These are phyloP conservation scores for Chalciporus sp. DNA, from an alignment of 1,284 basidiomycete genomes.

Conservation along the genomic window DNA sequence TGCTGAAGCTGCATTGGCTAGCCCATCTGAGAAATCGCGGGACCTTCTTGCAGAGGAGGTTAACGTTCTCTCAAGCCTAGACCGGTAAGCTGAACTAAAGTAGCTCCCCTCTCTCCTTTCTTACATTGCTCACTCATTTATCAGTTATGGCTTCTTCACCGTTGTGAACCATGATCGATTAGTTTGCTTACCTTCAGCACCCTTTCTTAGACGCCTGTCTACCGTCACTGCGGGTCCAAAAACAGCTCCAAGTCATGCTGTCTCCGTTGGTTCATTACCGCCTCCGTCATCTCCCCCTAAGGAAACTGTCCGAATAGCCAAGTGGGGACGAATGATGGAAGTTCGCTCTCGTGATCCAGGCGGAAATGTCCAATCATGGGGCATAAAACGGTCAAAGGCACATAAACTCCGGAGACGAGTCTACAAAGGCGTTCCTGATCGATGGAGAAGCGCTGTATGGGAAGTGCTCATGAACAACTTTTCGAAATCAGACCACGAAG, in stretches of 20 bases:
- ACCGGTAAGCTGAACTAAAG: slow-evolving; percentile 60
- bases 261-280: slow-evolving; percentile 49
- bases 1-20: slow-evolving; percentile 55
- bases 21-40: slow-evolving; percentile 57
- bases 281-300: slow-evolving; percentile 51
- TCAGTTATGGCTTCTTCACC: slow-evolving; percentile 85
- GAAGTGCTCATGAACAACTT: slow-evolving; percentile 68
- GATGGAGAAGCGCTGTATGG: slow-evolving; percentile 95
- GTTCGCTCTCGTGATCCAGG: slow-evolving; percentile 70
- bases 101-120: slow-evolving; percentile 10
- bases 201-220: slow-evolving; percentile 64
- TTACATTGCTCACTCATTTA: slow-evolving; percentile 17
- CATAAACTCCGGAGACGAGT: slow-evolving; percentile 70
- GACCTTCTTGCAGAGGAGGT: slow-evolving; percentile 68
- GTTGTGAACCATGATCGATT: slow-evolving; percentile 78
- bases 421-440: slow-evolving; percentile 96
- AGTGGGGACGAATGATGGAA: slow-evolving; percentile 89
- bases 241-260: slow-evolving; percentile 41
- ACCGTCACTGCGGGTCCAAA: slow-evolving; percentile 47
- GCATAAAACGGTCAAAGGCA: slow-evolving; percentile 62
- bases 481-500: slow-evolving; percentile 47
- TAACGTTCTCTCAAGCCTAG: slow-evolving; percentile 68
- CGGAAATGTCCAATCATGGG: slow-evolving; percentile 79
- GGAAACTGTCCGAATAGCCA: slow-evolving; percentile 74
- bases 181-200: slow-evolving; percentile 62